These are phyloP conservation scores for Euphorbia pulcherrima DNA, from an alignment of 345 rosid genomes.

Conservation along the genomic window DNA sequence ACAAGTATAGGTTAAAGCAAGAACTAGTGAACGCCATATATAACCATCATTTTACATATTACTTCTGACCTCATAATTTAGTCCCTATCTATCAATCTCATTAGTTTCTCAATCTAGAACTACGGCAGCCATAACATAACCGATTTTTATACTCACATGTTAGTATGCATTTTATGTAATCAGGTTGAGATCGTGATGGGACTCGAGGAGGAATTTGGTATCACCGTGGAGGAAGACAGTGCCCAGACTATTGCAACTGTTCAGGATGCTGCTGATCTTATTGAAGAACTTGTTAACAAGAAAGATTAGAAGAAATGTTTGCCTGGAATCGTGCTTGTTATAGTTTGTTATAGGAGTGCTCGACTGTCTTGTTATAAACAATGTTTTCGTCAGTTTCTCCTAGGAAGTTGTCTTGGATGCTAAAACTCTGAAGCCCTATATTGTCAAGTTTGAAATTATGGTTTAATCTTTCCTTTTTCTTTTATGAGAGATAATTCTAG, in stretches of 20 bases:
- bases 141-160: neutral
- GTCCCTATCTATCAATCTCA: neutral
- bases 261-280: constrained; percentile 81
- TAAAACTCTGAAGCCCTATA: neutral
- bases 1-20: neutral
- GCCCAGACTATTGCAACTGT: constrained; percentile 72
- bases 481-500: neutral
- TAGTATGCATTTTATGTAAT: neutral
- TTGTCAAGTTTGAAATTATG: constrained; percentile 1
- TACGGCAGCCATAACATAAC: neutral
- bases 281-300: constrained; percentile 60
- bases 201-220: constrained; percentile 72
- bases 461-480: neutral
- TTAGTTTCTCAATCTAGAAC: neutral
- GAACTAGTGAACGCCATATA: neutral
- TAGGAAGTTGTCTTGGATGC: neutral
- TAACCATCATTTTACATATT: no score
- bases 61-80: neutral
- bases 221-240: constrained; percentile 66
- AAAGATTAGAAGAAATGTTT: constrained; percentile 28
- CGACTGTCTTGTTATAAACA: constrained; percentile 9
- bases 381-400: constrained; percentile 12
- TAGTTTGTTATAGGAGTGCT: constrained; percentile 11
- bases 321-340: neutral
- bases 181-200: constrained; percentile 94